Percentiles rank a stretch among this genome's conserved stretches.
These are phyloP conservation scores for Bombardia bombarda DNA, from an alignment of 495 filamentous ascomycete genomes.

Conservation along the genomic window DNA sequence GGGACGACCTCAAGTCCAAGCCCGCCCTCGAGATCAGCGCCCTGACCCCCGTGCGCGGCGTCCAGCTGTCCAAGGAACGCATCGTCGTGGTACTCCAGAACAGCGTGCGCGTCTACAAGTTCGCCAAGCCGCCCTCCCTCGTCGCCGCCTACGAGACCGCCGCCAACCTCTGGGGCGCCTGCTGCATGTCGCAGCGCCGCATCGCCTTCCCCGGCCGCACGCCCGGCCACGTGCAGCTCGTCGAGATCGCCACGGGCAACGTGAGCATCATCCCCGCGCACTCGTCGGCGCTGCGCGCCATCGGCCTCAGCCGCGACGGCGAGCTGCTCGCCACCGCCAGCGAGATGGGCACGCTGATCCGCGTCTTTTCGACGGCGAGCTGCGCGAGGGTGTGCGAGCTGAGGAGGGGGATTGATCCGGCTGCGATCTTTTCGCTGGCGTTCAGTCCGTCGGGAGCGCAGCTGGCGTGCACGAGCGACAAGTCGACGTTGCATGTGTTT, in stretches of 20 bases:
- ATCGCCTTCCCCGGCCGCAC: constrained; percentile 80
- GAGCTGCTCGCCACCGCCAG: constrained; percentile 84
- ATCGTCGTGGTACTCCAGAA: constrained; percentile 79
- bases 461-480: constrained; percentile 94
- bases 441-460: constrained; percentile 73
- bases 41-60: constrained; percentile 61
- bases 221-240: constrained; percentile 83
- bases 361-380: constrained; percentile 69
- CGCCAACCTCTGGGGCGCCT: constrained; percentile 78
- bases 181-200: constrained; percentile 61
- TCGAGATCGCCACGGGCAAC: constrained; percentile 71
- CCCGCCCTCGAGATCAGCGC: constrained; percentile 50
- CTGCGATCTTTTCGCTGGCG: constrained; percentile 76
- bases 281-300: constrained; percentile 65
- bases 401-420: constrained; percentile 80
- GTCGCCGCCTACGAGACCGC: constrained; percentile 74
- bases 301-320: constrained; percentile 73
- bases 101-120: constrained; percentile 73
- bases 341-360: constrained; percentile 82
- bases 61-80: constrained; percentile 66
- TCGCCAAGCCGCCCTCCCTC: constrained; percentile 66
- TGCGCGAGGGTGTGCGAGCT: constrained; percentile 75
- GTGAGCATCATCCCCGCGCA: constrained; percentile 95
- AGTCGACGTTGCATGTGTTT: constrained; percentile 90
- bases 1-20: constrained; percentile 81